Conservation (phyloP, 805 yeast species). For the Saccharomycopsis malanga region DNA sequence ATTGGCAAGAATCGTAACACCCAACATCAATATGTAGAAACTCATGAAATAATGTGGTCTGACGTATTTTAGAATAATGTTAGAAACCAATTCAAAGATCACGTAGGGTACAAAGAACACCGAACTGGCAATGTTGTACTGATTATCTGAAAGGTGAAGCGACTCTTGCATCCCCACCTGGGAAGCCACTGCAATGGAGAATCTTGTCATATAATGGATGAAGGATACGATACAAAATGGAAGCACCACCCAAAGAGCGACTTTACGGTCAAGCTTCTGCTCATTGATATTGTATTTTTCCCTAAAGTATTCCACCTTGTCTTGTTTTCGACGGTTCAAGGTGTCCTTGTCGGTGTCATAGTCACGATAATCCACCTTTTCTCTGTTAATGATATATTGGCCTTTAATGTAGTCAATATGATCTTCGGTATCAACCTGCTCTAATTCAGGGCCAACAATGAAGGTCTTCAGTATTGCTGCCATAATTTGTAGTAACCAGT, state of each 20-base stretch:
- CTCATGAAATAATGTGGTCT: conserved; percentile 21
- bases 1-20: conserved; percentile 15
- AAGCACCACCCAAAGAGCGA: conserved; percentile 15
- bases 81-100: conserved; percentile 18
- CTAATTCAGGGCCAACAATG: conserved; percentile 6
- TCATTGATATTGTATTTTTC: conserved; percentile 12
- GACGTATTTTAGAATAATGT: conserved; percentile 17
- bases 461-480: conserved; percentile 7
- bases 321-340: conserved; percentile 3
- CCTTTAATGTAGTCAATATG: conserved; percentile 20
- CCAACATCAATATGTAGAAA: conserved; percentile 20
- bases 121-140: conserved; percentile 17
- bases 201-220: conserved; percentile 21
- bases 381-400: conserved; percentile 16
- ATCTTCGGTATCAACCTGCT: conserved; percentile 14
- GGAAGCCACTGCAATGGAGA: conserved; percentile 19
- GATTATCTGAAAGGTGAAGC: conserved; percentile 6
- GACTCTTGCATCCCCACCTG: conserved; percentile 16
- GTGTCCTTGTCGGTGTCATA: conserved; percentile 11
- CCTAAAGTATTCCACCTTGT: conserved; percentile 8
- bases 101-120: conserved; percentile 20
- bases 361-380: conserved; percentile 12
- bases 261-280: conserved; percentile 7
- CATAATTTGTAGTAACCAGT: too few relatives aligned
- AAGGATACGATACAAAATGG: conserved; percentile 21